Conservation (phyloP, 106 monocot species). For the Platanthera guangdongensis region DNA sequence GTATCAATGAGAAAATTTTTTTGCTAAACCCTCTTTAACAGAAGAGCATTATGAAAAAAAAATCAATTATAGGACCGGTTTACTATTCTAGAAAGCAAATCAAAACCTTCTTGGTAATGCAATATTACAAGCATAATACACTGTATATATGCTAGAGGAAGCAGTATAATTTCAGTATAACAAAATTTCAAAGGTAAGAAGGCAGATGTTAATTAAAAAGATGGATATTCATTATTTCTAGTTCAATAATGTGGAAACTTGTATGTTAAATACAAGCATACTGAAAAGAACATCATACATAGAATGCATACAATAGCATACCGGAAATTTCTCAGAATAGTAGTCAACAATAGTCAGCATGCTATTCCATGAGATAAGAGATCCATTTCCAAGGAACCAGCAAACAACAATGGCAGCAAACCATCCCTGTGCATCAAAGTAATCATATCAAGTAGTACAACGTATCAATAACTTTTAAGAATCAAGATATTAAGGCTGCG, state of each 20-base stretch:
- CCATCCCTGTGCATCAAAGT: constrained; percentile 3
- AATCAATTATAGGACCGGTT: not conserved
- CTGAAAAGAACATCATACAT: not conserved
- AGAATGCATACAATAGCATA: not conserved
- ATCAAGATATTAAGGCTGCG: not conserved
- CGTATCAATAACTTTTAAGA: not conserved
- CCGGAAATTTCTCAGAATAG: constrained; percentile 30
- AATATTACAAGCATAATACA: not conserved
- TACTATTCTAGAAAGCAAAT: not conserved
- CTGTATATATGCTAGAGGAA: not conserved
- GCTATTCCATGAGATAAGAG: constrained; percentile 59
- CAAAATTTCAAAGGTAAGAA: not conserved
- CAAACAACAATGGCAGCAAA: constrained; percentile 13
- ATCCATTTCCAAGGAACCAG: constrained; percentile 44
- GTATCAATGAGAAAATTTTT: not conserved
- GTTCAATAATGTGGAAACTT: not conserved
- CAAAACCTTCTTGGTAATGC: not conserved
- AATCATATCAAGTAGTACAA: not conserved
- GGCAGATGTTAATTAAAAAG: not conserved
- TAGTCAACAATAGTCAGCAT: constrained; percentile 62
- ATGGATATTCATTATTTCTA: not conserved
- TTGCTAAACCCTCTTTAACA: not conserved
- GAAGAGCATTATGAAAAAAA: not conserved
- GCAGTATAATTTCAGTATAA: not conserved
- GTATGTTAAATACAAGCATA: not conserved